phyloP scores from a whole-genome alignment of 2,329 filamentous ascomycete species.

The Knoxdaviesia capensis region DNA sequence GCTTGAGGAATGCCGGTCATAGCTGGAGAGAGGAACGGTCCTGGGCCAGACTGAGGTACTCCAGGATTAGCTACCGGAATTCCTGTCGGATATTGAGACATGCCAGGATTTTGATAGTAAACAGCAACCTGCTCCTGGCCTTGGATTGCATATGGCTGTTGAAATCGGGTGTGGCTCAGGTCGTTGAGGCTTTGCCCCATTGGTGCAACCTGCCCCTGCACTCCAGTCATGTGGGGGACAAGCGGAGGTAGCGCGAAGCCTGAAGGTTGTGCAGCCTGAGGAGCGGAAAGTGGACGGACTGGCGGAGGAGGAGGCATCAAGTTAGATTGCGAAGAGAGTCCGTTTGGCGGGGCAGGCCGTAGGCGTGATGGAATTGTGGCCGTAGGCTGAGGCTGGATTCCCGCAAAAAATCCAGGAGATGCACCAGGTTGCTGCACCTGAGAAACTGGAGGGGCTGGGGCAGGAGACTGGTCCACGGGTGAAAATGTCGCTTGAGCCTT shows the following conservation, averaged over 20 bases:
- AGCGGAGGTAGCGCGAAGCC: conserved; percentile 55
- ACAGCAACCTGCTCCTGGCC: too few relatives aligned
- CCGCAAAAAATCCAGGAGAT: conserved; percentile 35
- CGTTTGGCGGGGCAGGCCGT: conserved; percentile 49
- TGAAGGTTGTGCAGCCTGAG: conserved; percentile 58
- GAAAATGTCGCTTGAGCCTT: conserved; percentile 17
- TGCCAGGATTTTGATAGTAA: too few relatives aligned
- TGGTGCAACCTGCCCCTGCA: conserved; percentile 43
- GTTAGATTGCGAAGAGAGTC: too few relatives aligned
- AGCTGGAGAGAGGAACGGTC: conserved; percentile 23
- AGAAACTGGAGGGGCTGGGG: conserved; percentile 12
- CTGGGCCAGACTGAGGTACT: too few relatives aligned
- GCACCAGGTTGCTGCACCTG: conserved; percentile 30
- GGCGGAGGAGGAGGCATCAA: conserved; percentile 52
- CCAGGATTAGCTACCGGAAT: too few relatives aligned
- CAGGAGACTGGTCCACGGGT: conserved; percentile 10
- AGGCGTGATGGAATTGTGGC: conserved; percentile 27
- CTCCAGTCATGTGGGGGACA: conserved; percentile 68
- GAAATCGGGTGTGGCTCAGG: conserved; percentile 43
- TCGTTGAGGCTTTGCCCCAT: conserved; percentile 62
- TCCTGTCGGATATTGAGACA: too few relatives aligned
- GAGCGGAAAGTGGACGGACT: conserved; percentile 66
- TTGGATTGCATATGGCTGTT: conserved; percentile 31
- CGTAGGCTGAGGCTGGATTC: conserved; percentile 14
- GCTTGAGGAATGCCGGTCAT: conserved; percentile 23